Evolutionary conservation across 306 rosid genomes (phyloP).

Genomic region (Carpinus viminea): DNA sequence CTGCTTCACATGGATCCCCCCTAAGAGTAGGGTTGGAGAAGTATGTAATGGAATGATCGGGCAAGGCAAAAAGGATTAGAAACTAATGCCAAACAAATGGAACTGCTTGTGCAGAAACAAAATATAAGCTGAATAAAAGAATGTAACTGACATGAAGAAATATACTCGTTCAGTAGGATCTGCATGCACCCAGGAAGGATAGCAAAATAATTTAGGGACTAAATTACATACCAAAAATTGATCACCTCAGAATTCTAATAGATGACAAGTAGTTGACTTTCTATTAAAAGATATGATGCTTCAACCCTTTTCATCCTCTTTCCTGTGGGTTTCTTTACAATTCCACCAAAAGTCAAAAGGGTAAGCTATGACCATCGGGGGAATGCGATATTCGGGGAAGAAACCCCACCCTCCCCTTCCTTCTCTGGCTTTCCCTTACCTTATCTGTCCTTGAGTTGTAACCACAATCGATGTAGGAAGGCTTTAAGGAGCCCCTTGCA

Average conservation of each 20-base stretch:
- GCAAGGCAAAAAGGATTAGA: background rate
- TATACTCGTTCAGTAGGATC: constrained; percentile 2
- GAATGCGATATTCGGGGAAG: background rate
- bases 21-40: too few species aligned
- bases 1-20: too few species aligned
- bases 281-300: constrained; percentile 3
- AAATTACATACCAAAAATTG: background rate
- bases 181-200: background rate
- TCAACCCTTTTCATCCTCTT: background rate
- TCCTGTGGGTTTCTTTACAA: background rate
- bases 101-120: background rate
- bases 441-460: constrained; percentile 7
- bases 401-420: background rate
- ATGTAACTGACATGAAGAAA: constrained; percentile 13
- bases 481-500: constrained; percentile 17
- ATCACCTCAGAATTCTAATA: background rate
- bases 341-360: background rate
- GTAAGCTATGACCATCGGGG: background rate
- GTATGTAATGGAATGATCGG: too few species aligned
- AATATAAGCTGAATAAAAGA: constrained; percentile 16
- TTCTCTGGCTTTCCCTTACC: constrained; percentile 14
- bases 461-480: constrained; percentile 9
- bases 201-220: background rate
- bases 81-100: background rate
- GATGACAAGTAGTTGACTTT: background rate